Percentiles rank a stretch among this genome's conserved stretches.
phyloP scores from a whole-genome alignment of 1,284 basidiomycete species.

The Calocybe gambosa region DNA sequence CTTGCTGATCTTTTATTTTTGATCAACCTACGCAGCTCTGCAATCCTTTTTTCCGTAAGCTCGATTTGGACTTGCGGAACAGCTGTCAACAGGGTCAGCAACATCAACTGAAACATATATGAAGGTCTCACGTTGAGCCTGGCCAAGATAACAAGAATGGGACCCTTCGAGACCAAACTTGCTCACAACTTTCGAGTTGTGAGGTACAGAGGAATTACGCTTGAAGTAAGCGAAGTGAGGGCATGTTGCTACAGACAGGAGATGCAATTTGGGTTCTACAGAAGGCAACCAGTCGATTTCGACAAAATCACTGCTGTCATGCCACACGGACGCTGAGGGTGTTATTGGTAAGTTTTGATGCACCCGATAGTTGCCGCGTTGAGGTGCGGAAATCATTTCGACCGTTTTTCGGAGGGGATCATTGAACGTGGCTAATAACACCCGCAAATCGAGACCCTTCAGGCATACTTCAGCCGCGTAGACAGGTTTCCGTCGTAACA shows the following conservation, averaged over 20 bases:
- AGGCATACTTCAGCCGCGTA: slow-evolving; percentile 89
- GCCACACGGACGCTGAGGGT: slow-evolving; percentile 53
- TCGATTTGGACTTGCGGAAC: slow-evolving; percentile 67
- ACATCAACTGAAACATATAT: neutral
- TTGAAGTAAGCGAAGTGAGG: slow-evolving; percentile 85
- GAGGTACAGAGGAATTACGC: slow-evolving; percentile 41
- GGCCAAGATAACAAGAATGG: slow-evolving; percentile 81
- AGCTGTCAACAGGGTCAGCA: slow-evolving; percentile 31
- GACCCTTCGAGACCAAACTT: slow-evolving; percentile 90
- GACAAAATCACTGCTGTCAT: slow-evolving; percentile 79
- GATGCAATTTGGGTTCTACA: slow-evolving; percentile 55
- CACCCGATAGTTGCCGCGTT: slow-evolving; percentile 44
- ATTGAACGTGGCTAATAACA: slow-evolving; percentile 72
- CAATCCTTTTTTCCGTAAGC: slow-evolving; percentile 54
- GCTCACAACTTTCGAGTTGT: slow-evolving; percentile 39
- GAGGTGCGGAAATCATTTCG: slow-evolving; percentile 36
- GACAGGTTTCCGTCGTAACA: slow-evolving; percentile 78
- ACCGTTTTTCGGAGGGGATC: slow-evolving; percentile 64
- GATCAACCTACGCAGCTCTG: slow-evolving; percentile 37
- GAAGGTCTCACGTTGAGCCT: slow-evolving; percentile 57
- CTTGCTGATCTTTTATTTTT: slow-evolving; percentile 12
- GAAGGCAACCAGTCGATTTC: slow-evolving; percentile 69
- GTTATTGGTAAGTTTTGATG: slow-evolving; percentile 37
- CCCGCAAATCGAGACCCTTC: slow-evolving; percentile 74
- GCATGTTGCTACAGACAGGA: slow-evolving; percentile 71